Percentiles rank a stretch among this genome's conserved stretches.
Evolutionary conservation across 345 rosid species (phyloP).

Genomic region (Carallia brachiata): DNA sequence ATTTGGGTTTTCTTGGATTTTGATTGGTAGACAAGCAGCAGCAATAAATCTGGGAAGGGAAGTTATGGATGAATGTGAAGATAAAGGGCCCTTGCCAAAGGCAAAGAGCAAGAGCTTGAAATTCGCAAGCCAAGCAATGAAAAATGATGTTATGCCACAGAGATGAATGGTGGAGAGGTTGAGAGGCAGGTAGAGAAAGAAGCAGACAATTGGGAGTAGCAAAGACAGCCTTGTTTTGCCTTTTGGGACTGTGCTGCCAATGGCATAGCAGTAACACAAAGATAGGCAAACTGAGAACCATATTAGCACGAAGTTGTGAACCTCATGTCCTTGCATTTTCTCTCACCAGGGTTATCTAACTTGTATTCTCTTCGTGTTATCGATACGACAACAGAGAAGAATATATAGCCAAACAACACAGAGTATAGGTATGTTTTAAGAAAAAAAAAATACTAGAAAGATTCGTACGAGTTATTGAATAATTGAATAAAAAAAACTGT

Average conservation of each 20-base stretch:
- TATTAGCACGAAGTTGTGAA: constrained; percentile 14
- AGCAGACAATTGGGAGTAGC: constrained; percentile 18
- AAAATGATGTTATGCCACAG: constrained; percentile 15
- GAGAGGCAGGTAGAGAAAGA: constrained; percentile 24
- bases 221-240: constrained; percentile 7
- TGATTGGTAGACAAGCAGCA: constrained; percentile 18
- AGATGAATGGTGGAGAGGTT: constrained; percentile 5
- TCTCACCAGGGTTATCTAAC: background rate
- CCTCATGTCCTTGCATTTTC: constrained; percentile 11
- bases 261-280: constrained; percentile 10
- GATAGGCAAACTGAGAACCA: constrained; percentile 14
- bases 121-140: constrained; percentile 25
- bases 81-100: constrained; percentile 19
- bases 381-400: too few species aligned
- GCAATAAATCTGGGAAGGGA: constrained; percentile 11
- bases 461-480: too few species aligned
- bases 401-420: too few species aligned
- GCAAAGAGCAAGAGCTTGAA: constrained; percentile 24
- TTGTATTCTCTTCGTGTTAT: too few species aligned
- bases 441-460: too few species aligned
- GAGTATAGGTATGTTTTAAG: background rate
- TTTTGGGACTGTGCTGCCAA: constrained; percentile 5
- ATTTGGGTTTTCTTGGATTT: background rate
- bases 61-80: constrained; percentile 4
- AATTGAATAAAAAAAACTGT: too few species aligned